Evolutionary conservation across 2,329 filamentous ascomycete species (phyloP).

Genomic region (Penicillium sp.): DNA sequence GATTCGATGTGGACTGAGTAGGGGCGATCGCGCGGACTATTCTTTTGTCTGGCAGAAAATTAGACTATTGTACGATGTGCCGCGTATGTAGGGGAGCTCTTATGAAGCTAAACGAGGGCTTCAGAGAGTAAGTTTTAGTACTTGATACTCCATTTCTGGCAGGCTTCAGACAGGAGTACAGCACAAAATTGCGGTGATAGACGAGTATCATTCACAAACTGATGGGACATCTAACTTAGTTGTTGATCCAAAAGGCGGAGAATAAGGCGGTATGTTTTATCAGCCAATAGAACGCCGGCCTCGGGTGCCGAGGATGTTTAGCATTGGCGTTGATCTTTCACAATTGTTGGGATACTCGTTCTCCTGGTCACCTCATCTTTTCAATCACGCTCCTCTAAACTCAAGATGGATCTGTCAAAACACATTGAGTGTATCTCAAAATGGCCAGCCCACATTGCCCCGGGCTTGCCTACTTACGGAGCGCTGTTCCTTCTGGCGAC

Average conservation of each 20-base stretch:
- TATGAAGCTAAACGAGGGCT: too few relatives aligned
- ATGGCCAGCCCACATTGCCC: constrained; percentile 34
- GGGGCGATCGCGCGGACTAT: neutral
- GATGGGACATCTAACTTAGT: neutral
- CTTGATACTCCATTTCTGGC: too few relatives aligned
- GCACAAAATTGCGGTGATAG: neutral
- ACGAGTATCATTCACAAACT: neutral
- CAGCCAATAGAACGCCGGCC: neutral
- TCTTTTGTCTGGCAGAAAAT: neutral
- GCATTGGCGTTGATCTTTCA: constrained; percentile 23
- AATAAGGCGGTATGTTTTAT: neutral
- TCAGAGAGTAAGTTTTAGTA: too few relatives aligned
- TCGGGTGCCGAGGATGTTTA: constrained; percentile 21
- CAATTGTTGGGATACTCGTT: constrained; percentile 16
- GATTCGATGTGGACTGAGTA: constrained; percentile 1
- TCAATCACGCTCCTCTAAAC: neutral
- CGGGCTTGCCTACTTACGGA: constrained; percentile 37
- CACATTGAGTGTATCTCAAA: constrained; percentile 32
- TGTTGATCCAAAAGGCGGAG: neutral
- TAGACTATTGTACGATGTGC: neutral
- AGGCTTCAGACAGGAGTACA: neutral
- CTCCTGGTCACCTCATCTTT: neutral
- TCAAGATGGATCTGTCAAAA: constrained; percentile 35
- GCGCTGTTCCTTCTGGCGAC: constrained; percentile 38
- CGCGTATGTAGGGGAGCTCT: neutral